A percentile compares a stretch with the other conserved stretches of the same genome.
These are phyloP conservation scores for Cadophora luteo-olivacea DNA, from an alignment of 2,329 filamentous ascomycete genomes.

Conservation along the genomic window DNA sequence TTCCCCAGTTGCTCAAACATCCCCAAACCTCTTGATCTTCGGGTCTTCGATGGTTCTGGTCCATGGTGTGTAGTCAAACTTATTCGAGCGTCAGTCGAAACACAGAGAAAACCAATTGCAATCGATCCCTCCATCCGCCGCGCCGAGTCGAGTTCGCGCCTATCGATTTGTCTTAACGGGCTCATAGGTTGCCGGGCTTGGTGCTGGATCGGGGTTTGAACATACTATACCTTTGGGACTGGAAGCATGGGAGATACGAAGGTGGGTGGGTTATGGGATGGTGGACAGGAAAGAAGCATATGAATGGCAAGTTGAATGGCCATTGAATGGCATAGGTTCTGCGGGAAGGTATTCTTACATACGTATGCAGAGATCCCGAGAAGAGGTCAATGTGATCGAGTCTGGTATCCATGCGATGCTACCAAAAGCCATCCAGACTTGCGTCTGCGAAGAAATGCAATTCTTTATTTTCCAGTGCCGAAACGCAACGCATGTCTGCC, in stretches of 20 bases:
- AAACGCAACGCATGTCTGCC: slow-evolving; percentile 24
- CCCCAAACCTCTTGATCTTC: slow-evolving; percentile 26
- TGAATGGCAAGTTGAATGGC: not conserved
- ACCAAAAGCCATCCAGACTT: slow-evolving; percentile 21
- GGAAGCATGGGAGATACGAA: not conserved
- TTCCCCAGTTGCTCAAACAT: slow-evolving; percentile 45
- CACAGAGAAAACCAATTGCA: slow-evolving; percentile 72
- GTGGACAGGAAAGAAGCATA: not conserved
- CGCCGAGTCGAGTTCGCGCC: slow-evolving; percentile 30
- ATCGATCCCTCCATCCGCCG: slow-evolving; percentile 38
- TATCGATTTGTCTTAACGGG: slow-evolving; percentile 41
- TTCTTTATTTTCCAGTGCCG: slow-evolving; percentile 21
- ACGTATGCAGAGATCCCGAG: not conserved
- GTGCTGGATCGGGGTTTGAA: slow-evolving; percentile 58
- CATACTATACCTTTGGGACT: slow-evolving; percentile 47
- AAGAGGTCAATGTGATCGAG: not conserved
- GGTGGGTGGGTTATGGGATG: not conserved
- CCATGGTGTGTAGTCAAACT: slow-evolving; percentile 43
- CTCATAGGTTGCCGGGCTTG: slow-evolving; percentile 38
- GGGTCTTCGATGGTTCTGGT: slow-evolving; percentile 23
- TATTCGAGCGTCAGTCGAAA: slow-evolving; percentile 44
- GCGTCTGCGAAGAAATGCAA: slow-evolving; percentile 21
- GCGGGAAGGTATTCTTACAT: not conserved
- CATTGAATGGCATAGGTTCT: not conserved
- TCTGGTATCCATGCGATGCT: slow-evolving; percentile 9